Base-by-base conservation (phyloP, 345 rosid genomes). In the Salix brachista region DNA sequence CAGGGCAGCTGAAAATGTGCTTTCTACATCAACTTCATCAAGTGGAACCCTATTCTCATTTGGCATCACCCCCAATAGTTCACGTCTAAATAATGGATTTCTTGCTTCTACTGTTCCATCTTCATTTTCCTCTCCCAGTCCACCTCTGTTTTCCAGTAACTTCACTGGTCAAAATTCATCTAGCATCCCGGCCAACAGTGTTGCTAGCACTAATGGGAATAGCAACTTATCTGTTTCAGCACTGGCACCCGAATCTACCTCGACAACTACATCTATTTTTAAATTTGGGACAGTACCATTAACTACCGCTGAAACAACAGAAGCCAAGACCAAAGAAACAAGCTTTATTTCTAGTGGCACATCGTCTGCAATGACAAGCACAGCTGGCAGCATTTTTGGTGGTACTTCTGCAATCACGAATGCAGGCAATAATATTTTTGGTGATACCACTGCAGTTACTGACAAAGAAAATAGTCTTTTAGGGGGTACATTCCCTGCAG, bases 21-120 rank as follows among this genome's bases (percentile, higher is more conserved):
- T 84, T 76, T 77, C 85, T 74, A 60, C 86, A 39, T 67, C 89
- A 80, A 65, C 86, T 65, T 65, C 80, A 30, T 48, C 88, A 34
- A 78, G 81, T 72, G 82, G 90, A 32, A 80, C 83, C 61, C 46
- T 79, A 72, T 89, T 90, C 79, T 80, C 86, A 23, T 84, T 81
- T 61, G 87, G 89, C 70, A 76, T 72, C 30, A 67, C 80, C 12
- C 34, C 73, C 32, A 83, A 72, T 77, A 36, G 77, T 81, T 81
- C 86, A 56, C 77, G 70, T 83, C 73, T 52, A 70, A 82, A 60
- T 72, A 87, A 86, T 81, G 88, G 91, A 52, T 79, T 88, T 67
- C 78, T 82, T 81, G 78, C 78, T 56, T 77, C 90, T 28, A 69
- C 90, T 28, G 67, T 84, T 36, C 67, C 64, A 58, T 58, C 80